Evolutionary conservation across 2,329 filamentous ascomycete species (phyloP).

Genomic region (Colletotrichum sojae): DNA sequence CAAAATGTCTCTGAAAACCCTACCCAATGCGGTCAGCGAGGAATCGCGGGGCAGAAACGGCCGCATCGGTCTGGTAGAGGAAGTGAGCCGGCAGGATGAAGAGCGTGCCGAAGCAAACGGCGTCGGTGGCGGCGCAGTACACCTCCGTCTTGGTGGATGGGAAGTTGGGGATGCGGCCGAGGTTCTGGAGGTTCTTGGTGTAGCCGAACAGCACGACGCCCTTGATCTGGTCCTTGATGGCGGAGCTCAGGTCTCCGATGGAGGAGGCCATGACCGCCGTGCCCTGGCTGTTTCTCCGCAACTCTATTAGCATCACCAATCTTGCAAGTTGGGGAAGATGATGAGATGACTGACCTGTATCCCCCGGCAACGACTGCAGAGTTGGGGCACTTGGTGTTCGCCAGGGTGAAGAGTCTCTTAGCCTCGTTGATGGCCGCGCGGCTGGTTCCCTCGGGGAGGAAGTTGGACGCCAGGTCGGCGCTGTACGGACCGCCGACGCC

Average conservation of each 20-base stretch:
- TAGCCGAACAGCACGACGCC: slow-evolving; percentile 57
- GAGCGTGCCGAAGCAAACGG: slow-evolving; percentile 55
- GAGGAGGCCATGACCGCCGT: slow-evolving; percentile 59
- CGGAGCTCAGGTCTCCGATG: slow-evolving; percentile 50
- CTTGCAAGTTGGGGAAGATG: no score
- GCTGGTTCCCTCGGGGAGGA: slow-evolving; percentile 54
- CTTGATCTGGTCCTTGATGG: slow-evolving; percentile 52
- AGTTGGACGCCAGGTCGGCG: slow-evolving; percentile 53
- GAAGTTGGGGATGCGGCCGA: slow-evolving; percentile 55
- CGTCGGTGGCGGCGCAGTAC: slow-evolving; percentile 55
- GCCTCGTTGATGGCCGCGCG: slow-evolving; percentile 56
- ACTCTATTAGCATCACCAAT: no score
- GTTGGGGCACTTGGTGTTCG: slow-evolving; percentile 59
- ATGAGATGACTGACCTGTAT: slow-evolving; percentile 39
- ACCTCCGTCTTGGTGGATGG: slow-evolving; percentile 51
- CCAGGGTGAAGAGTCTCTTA: slow-evolving; percentile 55
- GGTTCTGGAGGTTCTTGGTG: slow-evolving; percentile 59
- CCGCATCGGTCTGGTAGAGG: slow-evolving; percentile 45
- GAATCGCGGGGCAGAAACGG: slow-evolving; percentile 44
- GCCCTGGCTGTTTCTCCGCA: slow-evolving; percentile 50
- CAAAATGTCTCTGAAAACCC: not conserved
- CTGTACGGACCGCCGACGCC: slow-evolving; percentile 59
- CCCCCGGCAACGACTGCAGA: slow-evolving; percentile 59
- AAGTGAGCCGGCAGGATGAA: slow-evolving; percentile 53
- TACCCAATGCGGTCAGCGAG: slow-evolving; percentile 43